Base-by-base conservation (phyloP, 2,329 filamentous ascomycete species). In the Blastomyces gilchristii region DNA sequence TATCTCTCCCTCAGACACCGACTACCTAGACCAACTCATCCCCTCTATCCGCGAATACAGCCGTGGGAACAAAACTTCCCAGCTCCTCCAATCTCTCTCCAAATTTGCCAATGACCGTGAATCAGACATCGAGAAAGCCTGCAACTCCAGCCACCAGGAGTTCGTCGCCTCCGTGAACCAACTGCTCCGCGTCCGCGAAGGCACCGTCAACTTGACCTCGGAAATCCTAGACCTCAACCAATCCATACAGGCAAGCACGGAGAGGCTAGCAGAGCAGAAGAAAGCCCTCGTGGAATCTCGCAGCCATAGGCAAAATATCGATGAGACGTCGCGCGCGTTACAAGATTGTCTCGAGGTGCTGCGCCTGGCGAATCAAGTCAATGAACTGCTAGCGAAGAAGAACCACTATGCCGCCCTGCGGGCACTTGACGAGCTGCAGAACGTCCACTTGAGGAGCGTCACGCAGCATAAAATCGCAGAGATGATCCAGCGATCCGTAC, bases 401-500 rank as follows among this genome's bases (percentile, higher is more conserved):
- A 95, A 91, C 69, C 96, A 97, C 74, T 99, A 99, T 74, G 91
- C 89, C 6, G 94, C 94, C 2, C 82, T 99, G 60, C 92, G 96
- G 69, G 93, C 93, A 3, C 81, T 99, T 57, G 94, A 97, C 70
- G 94, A 99, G 73, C 81, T 99, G 50, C 93, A 97, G 73, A 97
- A 96, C 75, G 92, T 99, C 68, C 91, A 97, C 72, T 83, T 99
- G 67, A 92, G 92, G 72, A 94, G 95, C 68, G 90, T 96, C 9
- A 95, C 90, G 1, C 91, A 97, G 67, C 95, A 97, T 76, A 93
- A 92, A 71, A 87, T 99, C 67, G 94, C 94, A 41, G 91, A 95
- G 72, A 85, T 96, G 79, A 97, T 99, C 67, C 93, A 97, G 74
- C 91, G 91, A 69, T 97, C 93, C 0, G 93, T 97, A 41, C 94